phyloP scores from a whole-genome alignment of 169 alveolate species.

The Cryptosporidium ubiquitum region DNA sequence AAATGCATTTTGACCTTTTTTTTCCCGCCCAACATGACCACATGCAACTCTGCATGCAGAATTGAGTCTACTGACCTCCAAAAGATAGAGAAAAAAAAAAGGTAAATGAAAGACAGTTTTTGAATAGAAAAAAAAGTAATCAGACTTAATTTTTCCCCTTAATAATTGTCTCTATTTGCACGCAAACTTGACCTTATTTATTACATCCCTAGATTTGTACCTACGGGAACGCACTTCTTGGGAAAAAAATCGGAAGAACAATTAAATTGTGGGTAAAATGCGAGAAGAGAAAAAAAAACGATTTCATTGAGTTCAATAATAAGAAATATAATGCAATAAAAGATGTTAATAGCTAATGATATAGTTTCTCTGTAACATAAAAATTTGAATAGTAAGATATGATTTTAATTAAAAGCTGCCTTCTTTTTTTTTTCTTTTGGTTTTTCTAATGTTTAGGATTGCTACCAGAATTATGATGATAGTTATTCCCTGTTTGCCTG shows the following conservation, averaged over 20 bases:
- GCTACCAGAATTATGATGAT: constrained; percentile 2
- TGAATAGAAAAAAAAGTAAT: background rate
- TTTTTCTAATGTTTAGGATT: background rate
- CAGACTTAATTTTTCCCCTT: background rate
- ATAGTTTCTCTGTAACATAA: background rate
- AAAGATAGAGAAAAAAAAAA: background rate
- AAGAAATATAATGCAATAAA: background rate
- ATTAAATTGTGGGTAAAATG: background rate
- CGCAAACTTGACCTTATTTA: background rate
- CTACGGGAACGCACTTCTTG: background rate
- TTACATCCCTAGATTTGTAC: background rate
- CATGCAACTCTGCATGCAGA: constrained; percentile 46
- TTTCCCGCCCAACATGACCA: constrained; percentile 46
- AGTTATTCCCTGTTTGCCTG: background rate
- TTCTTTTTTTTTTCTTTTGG: background rate
- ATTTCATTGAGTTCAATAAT: background rate
- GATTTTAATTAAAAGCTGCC: background rate
- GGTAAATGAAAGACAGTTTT: background rate
- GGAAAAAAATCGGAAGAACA: background rate
- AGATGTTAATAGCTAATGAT: background rate
- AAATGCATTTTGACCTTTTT: constrained; percentile 35
- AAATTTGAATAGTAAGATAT: background rate
- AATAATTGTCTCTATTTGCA: background rate
- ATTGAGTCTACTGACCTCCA: background rate
- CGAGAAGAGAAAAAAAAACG: background rate